These are phyloP conservation scores for Plasmodium malariae DNA, from an alignment of 169 alveolate species.

Conservation along the genomic window DNA sequence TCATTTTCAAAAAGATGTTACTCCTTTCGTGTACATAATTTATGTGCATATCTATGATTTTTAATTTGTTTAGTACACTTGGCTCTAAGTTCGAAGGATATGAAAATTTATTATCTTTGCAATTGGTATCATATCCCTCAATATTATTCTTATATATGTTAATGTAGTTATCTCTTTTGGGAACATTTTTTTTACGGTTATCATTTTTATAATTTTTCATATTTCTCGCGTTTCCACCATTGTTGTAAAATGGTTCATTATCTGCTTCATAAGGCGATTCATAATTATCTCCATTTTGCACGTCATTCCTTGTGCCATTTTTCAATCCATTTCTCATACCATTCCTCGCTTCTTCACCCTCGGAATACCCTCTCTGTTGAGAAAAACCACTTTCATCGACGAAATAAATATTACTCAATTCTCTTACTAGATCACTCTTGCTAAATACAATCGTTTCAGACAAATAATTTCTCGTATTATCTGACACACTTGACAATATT, in stretches of 20 bases:
- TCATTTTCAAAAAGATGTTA: slow-evolving; percentile 36
- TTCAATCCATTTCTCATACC: not conserved
- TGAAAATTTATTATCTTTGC: not conserved
- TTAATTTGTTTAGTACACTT: slow-evolving; percentile 21
- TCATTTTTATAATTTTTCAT: too few relatives aligned
- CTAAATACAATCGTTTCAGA: slow-evolving; percentile 60
- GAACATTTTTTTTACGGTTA: too few relatives aligned
- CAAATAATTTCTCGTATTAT: slow-evolving; percentile 13
- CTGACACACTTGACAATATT: not conserved
- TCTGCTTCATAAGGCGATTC: too few relatives aligned
- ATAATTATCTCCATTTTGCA: too few relatives aligned
- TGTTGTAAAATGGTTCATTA: too few relatives aligned
- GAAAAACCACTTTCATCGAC: slow-evolving; percentile 28
- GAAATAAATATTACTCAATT: slow-evolving; percentile 27
- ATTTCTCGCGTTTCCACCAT: not conserved
- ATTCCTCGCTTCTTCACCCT: not conserved
- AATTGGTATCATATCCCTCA: not conserved
- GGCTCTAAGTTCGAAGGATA: slow-evolving; percentile 13
- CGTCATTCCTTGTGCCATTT: not conserved
- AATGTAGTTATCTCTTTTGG: too few relatives aligned
- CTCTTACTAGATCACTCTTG: slow-evolving; percentile 26
- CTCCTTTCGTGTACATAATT: slow-evolving; percentile 45
- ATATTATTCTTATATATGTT: too few relatives aligned
- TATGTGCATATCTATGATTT: slow-evolving; percentile 56
- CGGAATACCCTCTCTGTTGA: not conserved